phyloP scores from a whole-genome alignment of 805 yeast species.

The Nakazawaea ambrosiae region DNA sequence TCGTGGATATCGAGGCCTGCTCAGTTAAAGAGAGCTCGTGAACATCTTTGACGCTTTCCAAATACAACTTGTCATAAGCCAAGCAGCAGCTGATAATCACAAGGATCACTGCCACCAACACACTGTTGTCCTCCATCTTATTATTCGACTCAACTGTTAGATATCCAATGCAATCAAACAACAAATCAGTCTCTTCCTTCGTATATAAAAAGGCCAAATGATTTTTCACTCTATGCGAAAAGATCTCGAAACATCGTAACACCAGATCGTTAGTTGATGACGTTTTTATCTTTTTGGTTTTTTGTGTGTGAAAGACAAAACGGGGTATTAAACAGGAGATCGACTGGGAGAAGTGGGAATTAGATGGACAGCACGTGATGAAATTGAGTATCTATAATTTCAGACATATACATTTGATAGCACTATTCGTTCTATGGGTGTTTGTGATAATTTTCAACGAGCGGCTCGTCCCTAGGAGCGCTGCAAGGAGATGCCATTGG shows the following conservation, averaged over 20 bases:
- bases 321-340: too few relatives aligned
- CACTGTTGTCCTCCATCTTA: background rate
- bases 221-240: too few relatives aligned
- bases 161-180: background rate
- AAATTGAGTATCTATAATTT: conserved; percentile 11
- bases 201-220: too few relatives aligned
- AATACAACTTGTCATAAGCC: conserved; percentile 13
- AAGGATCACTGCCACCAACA: conserved; percentile 1
- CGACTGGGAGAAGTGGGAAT: too few relatives aligned
- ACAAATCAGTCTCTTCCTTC: too few relatives aligned
- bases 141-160: too few relatives aligned
- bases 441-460: conserved; percentile 3
- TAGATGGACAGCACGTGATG: too few relatives aligned
- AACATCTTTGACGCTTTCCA: conserved; percentile 42
- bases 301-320: too few relatives aligned
- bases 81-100: conserved; percentile 1
- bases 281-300: too few relatives aligned
- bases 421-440: conserved; percentile 13
- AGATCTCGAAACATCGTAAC: too few relatives aligned
- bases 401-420: conserved; percentile 14
- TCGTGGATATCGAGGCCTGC: conserved; percentile 61
- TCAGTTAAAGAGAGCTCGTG: conserved; percentile 48
- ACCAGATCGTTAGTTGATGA: too few relatives aligned
- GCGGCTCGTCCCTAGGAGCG: conserved; percentile 2
- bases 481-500: conserved; percentile 11